A percentile compares a stretch with the other conserved stretches of the same genome.
Evolutionary conservation across 257 asterid species (phyloP).

Genomic region (Anisodus tanguticus): DNA sequence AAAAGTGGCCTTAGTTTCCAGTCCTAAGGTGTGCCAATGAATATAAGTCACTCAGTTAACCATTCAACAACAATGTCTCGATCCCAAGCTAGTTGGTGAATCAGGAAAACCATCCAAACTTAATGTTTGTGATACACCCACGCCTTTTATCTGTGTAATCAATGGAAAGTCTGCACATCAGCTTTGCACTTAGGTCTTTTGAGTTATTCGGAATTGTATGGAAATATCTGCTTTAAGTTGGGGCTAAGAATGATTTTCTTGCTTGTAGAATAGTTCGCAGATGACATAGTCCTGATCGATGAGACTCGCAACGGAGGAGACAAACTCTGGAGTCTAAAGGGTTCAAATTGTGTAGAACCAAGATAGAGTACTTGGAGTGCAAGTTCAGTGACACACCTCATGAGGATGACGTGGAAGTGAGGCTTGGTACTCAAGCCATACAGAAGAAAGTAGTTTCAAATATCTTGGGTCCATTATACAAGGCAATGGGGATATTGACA

Average conservation of each 20-base stretch:
- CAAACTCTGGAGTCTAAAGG: too few relatives aligned
- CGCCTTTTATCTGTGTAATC: not conserved
- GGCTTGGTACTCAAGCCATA: too few relatives aligned
- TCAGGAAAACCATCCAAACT: not conserved
- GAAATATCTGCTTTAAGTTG: not conserved
- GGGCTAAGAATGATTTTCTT: not conserved
- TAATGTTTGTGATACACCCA: not conserved
- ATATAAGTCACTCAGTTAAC: not conserved
- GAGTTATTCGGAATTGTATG: slow-evolving; percentile 7
- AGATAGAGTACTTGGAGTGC: too few relatives aligned
- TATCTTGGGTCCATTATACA: too few relatives aligned
- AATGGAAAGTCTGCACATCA: not conserved
- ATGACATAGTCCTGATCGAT: too few relatives aligned
- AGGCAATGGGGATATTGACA: too few relatives aligned
- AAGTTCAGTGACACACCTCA: too few relatives aligned
- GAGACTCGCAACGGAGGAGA: too few relatives aligned
- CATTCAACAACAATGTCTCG: not conserved
- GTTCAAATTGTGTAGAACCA: too few relatives aligned
- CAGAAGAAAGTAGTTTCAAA: too few relatives aligned
- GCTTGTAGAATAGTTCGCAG: not conserved
- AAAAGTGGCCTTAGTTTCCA: not conserved
- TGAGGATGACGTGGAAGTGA: too few relatives aligned
- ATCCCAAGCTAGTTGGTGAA: too few relatives aligned
- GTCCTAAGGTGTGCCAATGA: not conserved
- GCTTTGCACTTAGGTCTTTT: not conserved